A percentile compares a stretch with the other conserved stretches of the same genome.
Conservation (phyloP, 2,329 filamentous ascomycete species). For the Penicillium sp. region DNA sequence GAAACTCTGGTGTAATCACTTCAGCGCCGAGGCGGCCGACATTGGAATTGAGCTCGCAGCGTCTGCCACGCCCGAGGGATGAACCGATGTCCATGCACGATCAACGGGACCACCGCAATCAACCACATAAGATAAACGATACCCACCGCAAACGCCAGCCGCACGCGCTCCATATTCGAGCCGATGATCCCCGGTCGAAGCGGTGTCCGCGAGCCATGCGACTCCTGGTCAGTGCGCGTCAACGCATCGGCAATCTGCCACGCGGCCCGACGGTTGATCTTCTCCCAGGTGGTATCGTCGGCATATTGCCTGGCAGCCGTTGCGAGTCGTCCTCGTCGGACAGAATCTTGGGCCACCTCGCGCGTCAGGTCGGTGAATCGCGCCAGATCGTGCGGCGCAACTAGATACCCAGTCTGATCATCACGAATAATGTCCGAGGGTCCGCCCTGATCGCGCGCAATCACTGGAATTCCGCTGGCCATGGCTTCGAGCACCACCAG, state of each 20-base stretch:
- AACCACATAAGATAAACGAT: conserved; percentile 41
- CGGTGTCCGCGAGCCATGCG: conserved; percentile 13
- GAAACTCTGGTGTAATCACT: background rate
- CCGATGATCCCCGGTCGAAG: conserved; percentile 18
- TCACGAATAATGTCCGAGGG: conserved; percentile 68
- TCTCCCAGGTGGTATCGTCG: conserved; percentile 68
- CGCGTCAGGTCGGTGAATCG: conserved; percentile 59
- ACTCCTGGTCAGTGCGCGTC: conserved; percentile 24
- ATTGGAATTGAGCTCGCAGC: conserved; percentile 20
- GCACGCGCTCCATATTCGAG: conserved; percentile 27
- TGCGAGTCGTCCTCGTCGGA: conserved; percentile 51
- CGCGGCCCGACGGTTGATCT: conserved; percentile 70
- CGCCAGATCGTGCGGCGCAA: conserved; percentile 61
- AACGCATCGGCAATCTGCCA: conserved; percentile 60
- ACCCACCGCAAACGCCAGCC: conserved; percentile 33
- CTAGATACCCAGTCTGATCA: conserved; percentile 62
- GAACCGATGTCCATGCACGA: conserved; percentile 38
- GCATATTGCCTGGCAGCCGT: conserved; percentile 57
- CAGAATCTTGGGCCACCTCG: conserved; percentile 51
- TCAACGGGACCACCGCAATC: conserved; percentile 40
- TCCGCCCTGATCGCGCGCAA: conserved; percentile 69
- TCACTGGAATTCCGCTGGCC: conserved; percentile 69
- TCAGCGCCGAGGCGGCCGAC: conserved; percentile 13
- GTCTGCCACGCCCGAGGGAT: conserved; percentile 26
- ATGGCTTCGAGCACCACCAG: conserved; percentile 71